These are phyloP conservation scores for Torulaspora microellipsoides DNA, from an alignment of 805 yeast species.

Conservation along the genomic window DNA sequence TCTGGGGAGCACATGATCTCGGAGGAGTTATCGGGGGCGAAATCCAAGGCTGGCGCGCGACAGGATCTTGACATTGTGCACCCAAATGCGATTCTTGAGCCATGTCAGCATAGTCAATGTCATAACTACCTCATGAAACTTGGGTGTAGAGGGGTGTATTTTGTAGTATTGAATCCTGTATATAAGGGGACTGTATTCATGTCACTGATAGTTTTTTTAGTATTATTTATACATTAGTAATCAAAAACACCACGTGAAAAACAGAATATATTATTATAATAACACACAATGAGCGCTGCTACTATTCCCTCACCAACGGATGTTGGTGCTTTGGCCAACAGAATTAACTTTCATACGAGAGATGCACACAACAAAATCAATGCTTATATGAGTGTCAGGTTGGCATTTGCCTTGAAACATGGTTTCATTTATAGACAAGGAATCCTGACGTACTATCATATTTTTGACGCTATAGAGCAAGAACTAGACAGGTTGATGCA, in stretches of 20 bases:
- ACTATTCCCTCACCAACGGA: constrained; percentile 76
- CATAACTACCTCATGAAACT: too few relatives aligned
- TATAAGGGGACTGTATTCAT: too few relatives aligned
- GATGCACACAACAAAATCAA: constrained; percentile 63
- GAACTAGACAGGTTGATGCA: constrained; percentile 44
- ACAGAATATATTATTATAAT: too few relatives aligned
- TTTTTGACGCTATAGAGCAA: constrained; percentile 60
- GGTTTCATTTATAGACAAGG: constrained; percentile 78
- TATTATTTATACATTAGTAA: too few relatives aligned
- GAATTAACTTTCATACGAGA: constrained; percentile 69
- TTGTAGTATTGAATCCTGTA: too few relatives aligned
- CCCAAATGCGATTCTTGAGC: neutral
- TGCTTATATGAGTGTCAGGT: constrained; percentile 60
- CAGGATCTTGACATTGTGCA: neutral
- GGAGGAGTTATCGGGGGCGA: constrained; percentile 16
- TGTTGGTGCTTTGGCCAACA: constrained; percentile 75
- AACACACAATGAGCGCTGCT: constrained; percentile 5
- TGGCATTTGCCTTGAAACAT: constrained; percentile 73
- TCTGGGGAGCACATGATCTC: constrained; percentile 11
- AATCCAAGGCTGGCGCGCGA: neutral
- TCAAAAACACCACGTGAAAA: too few relatives aligned
- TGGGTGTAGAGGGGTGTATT: too few relatives aligned
- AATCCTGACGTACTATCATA: constrained; percentile 65
- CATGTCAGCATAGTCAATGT: too few relatives aligned
- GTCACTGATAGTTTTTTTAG: too few relatives aligned